Evolutionary conservation across 1,284 basidiomycete genomes (phyloP), one percentile per base, ranked within the genome.

Genomic region (Microbotryomycetes sp.): DNA sequence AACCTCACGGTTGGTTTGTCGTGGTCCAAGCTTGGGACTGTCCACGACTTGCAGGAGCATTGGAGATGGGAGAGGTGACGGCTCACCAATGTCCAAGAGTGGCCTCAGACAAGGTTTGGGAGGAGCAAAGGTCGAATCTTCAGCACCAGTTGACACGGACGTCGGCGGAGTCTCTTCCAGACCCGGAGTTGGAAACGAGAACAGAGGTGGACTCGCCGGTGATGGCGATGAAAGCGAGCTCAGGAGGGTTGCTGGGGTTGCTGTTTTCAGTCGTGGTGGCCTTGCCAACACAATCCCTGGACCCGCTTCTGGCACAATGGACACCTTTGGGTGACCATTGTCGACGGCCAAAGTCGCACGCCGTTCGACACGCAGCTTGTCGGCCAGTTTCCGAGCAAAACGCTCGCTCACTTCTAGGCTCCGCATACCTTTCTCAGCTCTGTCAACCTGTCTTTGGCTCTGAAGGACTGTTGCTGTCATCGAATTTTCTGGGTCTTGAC

Each of bases 371-470:
- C 31, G n/a, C 3, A 66, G 23, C 22, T 53, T 32, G 4, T 58
- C 59, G 1, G 59, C 59, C 5, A 63, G 28, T 12, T 22, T 53
- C 6, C 31, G 29, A 2, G 56, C 64, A 9, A 64, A 19, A 14
- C 48, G 30, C 1, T 52, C 31, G 1, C 62, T 58, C 1, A 59
- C 1, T 25, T 66, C 65, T n/a, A 60, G 60, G 16, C 53, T 62
- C 47, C 49, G 55, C 22, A 68, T 22, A 0, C 58, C 62, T 22
- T 48, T 60, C 46, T 68, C 62, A 0, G 67, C 67, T 15, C 67
- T 15, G 22, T 53, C 49, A 1, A 62, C 57, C 31, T 58, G 14
- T 46, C 65, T 12, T 3, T 59, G 22, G n/a, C 58, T 45, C 47
- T 61, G 49, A 12, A 36, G 23, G 22, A 23, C 42, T 16, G 22